A percentile compares a stretch with the other conserved stretches of the same genome.
Conservation (phyloP, 2,329 filamentous ascomycete species). For the Helotiales sp. region DNA sequence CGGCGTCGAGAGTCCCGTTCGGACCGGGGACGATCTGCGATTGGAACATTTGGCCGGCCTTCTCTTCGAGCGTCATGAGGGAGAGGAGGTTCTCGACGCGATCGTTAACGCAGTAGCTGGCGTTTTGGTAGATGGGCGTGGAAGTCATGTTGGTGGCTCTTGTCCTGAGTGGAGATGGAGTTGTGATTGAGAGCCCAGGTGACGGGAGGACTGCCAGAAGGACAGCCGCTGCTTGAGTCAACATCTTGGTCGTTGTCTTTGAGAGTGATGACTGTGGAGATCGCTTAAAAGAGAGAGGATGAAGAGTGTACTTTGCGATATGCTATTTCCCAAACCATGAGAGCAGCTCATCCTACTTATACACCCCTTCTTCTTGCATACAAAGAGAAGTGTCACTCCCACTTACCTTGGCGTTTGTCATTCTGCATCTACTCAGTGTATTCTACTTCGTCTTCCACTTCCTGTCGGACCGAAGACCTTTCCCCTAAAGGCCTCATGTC, state of each 20-base stretch:
- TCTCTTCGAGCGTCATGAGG: constrained; percentile 1
- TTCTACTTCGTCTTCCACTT: neutral
- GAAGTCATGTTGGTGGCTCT: neutral
- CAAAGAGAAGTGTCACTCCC: neutral
- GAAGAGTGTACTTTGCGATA: too few relatives aligned
- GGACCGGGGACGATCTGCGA: neutral
- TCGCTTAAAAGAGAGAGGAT: too few relatives aligned
- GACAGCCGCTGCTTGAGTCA: neutral
- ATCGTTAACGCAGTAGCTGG: neutral
- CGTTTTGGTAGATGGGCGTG: neutral
- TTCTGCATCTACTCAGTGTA: neutral
- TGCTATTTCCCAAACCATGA: neutral
- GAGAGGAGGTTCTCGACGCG: neutral
- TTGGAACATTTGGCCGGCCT: constrained; percentile 1
- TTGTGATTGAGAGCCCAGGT: neutral
- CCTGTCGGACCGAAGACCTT: neutral
- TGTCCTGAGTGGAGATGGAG: neutral
- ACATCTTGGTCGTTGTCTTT: neutral
- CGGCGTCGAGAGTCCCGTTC: neutral
- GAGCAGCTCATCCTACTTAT: neutral
- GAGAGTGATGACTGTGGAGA: too few relatives aligned
- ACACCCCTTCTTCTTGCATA: neutral
- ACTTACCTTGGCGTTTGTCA: neutral
- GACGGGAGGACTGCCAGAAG: neutral
- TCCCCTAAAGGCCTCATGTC: neutral